Percentiles rank a stretch among this genome's conserved stretches.
Evolutionary conservation across 805 yeast genomes (phyloP).

Genomic region (Candida ascalaphidarum): DNA sequence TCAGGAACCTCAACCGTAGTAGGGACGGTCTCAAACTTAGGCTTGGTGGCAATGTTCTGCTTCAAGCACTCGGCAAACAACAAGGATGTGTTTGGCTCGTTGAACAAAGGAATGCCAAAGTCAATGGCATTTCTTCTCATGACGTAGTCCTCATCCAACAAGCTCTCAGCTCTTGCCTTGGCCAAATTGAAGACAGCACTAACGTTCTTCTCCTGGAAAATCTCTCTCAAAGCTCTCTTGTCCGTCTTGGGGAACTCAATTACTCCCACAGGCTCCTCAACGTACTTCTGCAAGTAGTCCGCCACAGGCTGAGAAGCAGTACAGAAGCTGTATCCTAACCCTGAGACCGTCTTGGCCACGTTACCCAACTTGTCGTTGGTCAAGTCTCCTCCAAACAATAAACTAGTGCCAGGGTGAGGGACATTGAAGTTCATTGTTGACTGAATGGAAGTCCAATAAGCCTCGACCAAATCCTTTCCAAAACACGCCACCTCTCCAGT

Average conservation of each 20-base stretch:
- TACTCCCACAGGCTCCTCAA: conserved; percentile 43
- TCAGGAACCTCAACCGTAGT: conserved; percentile 55
- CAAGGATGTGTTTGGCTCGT: conserved; percentile 89
- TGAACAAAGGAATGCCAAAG: conserved; percentile 91
- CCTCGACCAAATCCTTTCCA: conserved; percentile 77
- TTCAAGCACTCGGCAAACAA: conserved; percentile 80
- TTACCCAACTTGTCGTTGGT: conserved; percentile 58
- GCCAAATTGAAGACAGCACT: conserved; percentile 91
- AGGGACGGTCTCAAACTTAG: conserved; percentile 34
- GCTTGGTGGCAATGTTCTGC: conserved; percentile 51
- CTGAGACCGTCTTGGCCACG: conserved; percentile 62
- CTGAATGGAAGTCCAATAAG: conserved; percentile 97
- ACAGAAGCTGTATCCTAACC: conserved; percentile 75
- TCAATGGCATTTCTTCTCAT: conserved; percentile 99
- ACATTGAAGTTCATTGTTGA: conserved; percentile 94
- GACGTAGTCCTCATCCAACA: conserved; percentile 84
- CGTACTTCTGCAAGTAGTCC: conserved; percentile 49
- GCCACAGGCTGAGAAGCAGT: conserved; percentile 70
- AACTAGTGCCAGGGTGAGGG: conserved; percentile 84
- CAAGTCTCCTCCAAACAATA: conserved; percentile 92
- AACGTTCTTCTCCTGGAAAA: conserved; percentile 80
- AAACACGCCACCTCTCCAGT: conserved; percentile 99
- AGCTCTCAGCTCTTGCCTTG: conserved; percentile 74
- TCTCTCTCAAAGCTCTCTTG: conserved; percentile 87
- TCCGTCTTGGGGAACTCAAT: conserved; percentile 91